Evolutionary conservation across 352 stramenopile species (phyloP).

Genomic region (Phytophthora uliginosa): DNA sequence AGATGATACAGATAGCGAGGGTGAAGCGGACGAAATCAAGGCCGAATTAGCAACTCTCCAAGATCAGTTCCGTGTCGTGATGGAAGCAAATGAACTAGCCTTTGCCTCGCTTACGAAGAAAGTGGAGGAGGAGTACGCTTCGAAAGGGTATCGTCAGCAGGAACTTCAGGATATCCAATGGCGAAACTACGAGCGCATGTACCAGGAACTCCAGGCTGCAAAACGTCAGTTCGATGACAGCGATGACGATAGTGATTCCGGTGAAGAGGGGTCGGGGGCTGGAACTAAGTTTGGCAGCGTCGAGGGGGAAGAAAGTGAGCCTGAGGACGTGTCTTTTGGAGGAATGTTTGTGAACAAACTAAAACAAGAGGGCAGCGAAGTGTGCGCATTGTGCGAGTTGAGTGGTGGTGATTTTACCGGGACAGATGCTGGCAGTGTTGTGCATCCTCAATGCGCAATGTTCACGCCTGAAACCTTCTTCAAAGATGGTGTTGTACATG

Average conservation of each 20-base stretch:
- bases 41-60: constrained; percentile 60
- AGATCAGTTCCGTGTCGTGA: constrained; percentile 51
- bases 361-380: constrained; percentile 74
- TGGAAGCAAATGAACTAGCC: constrained; percentile 50
- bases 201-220: constrained; percentile 57
- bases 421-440: constrained; percentile 67
- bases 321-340: constrained; percentile 70
- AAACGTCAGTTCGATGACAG: constrained; percentile 65
- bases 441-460: constrained; percentile 85
- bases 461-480: constrained; percentile 90
- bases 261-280: constrained; percentile 13
- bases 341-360: constrained; percentile 85
- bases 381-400: constrained; percentile 79
- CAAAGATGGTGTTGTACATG: constrained; percentile 71
- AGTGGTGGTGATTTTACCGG: constrained; percentile 82
- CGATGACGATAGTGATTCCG: constrained; percentile 42
- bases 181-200: constrained; percentile 80
- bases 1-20: constrained; percentile 57
- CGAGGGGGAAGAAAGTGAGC: constrained; percentile 46
- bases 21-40: constrained; percentile 57
- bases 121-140: constrained; percentile 58
- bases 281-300: constrained; percentile 21
- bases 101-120: constrained; percentile 48
- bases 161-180: constrained; percentile 60
- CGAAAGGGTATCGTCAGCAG: constrained; percentile 58